Conservation (phyloP, 345 rosid genomes). For the Brassica rapa region DNA sequence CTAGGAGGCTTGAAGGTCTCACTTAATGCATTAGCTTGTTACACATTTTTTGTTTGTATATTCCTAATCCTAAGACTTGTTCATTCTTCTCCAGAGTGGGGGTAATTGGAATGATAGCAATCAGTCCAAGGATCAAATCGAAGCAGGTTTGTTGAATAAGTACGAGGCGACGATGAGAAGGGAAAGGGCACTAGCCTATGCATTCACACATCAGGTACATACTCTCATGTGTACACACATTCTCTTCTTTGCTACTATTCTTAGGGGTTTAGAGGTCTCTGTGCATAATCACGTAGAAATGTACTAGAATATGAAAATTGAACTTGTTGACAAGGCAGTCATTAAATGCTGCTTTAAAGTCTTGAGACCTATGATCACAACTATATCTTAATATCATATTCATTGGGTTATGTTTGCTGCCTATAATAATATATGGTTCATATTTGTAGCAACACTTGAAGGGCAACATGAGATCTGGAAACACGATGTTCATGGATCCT, state of each 20-base stretch:
- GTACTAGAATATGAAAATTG: too few species aligned
- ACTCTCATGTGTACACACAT: neutral
- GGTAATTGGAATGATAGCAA: conserved; percentile 84
- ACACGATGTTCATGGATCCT: conserved; percentile 68
- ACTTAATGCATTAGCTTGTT: neutral
- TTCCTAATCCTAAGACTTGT: neutral
- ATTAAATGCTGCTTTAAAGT: neutral
- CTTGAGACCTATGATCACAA: neutral
- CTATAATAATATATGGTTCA: neutral
- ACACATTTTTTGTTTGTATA: neutral
- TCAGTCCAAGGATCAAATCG: conserved; percentile 85
- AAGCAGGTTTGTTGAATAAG: conserved; percentile 69
- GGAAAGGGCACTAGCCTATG: conserved; percentile 86
- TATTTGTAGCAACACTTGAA: conserved; percentile 72
- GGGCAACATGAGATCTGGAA: conserved; percentile 51
- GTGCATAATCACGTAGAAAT: neutral
- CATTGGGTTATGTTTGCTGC: neutral
- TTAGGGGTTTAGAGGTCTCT: neutral
- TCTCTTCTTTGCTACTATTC: too few species aligned
- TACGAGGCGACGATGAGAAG: conserved; percentile 90
- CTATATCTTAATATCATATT: conserved; percentile 9
- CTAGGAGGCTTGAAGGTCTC: conserved; percentile 42
- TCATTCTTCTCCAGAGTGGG: conserved; percentile 52
- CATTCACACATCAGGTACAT: conserved; percentile 87
- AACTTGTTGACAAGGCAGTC: neutral